A percentile compares a stretch with the other conserved stretches of the same genome.
Conservation (phyloP, 129 eudicot genomes). For the Rutidosis leptorrhynchoides region DNA sequence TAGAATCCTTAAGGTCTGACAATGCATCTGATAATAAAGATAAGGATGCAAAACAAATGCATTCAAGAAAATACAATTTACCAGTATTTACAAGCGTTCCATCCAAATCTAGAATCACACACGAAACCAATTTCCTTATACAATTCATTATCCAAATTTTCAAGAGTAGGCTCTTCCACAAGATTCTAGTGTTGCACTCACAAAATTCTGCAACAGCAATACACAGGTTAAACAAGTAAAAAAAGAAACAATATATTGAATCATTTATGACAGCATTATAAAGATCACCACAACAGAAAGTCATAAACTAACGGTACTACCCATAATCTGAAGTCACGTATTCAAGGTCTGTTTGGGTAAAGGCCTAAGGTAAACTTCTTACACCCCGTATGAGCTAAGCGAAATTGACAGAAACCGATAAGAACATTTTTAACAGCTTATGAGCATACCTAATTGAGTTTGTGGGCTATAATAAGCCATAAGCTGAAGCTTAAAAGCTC, state of each 20-base stretch:
- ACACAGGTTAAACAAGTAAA: background rate
- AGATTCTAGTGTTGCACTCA: constrained; percentile 18
- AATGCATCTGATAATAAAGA: constrained; percentile 5
- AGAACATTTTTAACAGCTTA: no score
- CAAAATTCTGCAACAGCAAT: constrained; percentile 25
- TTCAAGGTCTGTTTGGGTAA: no score
- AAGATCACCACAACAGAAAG: background rate
- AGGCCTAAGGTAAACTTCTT: no score
- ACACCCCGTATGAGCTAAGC: no score
- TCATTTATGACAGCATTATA: background rate
- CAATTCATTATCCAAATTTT: constrained; percentile 36
- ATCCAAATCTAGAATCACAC: constrained; percentile 93
- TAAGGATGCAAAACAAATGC: background rate
- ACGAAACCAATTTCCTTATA: constrained; percentile 58
- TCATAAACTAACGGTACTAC: background rate
- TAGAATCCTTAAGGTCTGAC: background rate
- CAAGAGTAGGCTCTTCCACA: constrained; percentile 15
- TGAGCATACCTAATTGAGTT: no score
- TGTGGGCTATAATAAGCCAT: background rate
- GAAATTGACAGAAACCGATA: no score
- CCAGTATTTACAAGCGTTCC: constrained; percentile 96
- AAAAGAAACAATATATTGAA: background rate
- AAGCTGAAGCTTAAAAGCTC: background rate
- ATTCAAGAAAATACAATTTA: constrained; percentile 6
- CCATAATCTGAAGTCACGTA: background rate